Evolutionary conservation across 305 asterid species (phyloP).

Genomic region (Fraxinus albicans): DNA sequence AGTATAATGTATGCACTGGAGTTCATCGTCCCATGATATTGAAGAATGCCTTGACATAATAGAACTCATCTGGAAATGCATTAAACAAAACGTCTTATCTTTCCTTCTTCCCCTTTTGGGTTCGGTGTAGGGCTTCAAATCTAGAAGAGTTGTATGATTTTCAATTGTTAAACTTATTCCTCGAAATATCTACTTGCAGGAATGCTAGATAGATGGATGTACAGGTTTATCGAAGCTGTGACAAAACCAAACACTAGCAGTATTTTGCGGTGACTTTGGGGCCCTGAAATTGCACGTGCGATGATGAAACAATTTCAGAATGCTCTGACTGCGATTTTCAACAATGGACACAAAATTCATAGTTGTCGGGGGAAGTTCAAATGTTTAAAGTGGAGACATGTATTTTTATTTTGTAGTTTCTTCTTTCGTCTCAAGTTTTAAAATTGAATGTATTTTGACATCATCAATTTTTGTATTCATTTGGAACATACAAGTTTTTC

Average conservation of each 20-base stretch:
- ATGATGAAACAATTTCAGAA: not conserved
- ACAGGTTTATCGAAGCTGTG: conserved; percentile 65
- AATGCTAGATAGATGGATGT: conserved; percentile 95
- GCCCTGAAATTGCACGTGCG: conserved; percentile 8
- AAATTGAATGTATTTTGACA: not conserved
- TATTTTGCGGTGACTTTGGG: conserved; percentile 44
- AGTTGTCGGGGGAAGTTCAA: not conserved
- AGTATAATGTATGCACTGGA: not conserved
- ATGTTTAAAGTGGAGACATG: not conserved
- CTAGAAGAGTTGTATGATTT: not conserved
- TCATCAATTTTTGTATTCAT: not conserved
- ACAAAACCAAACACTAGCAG: conserved; percentile 62
- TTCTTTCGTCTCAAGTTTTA: too few species aligned
- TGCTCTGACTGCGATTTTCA: not conserved
- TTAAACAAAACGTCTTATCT: not conserved
- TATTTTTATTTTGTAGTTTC: too few species aligned
- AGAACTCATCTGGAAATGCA: not conserved
- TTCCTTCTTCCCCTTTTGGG: not conserved
- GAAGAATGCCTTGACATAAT: not conserved
- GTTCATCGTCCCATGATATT: not conserved
- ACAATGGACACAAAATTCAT: not conserved
- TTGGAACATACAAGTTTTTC: not conserved
- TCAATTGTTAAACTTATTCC: not conserved
- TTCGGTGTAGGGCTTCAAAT: not conserved
- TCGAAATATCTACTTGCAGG: conserved; percentile 44